A percentile compares a stretch with the other conserved stretches of the same genome.
phyloP scores from a whole-genome alignment of 2,329 filamentous ascomycete genomes.

The Aspergillus brunneoviolaceus region DNA sequence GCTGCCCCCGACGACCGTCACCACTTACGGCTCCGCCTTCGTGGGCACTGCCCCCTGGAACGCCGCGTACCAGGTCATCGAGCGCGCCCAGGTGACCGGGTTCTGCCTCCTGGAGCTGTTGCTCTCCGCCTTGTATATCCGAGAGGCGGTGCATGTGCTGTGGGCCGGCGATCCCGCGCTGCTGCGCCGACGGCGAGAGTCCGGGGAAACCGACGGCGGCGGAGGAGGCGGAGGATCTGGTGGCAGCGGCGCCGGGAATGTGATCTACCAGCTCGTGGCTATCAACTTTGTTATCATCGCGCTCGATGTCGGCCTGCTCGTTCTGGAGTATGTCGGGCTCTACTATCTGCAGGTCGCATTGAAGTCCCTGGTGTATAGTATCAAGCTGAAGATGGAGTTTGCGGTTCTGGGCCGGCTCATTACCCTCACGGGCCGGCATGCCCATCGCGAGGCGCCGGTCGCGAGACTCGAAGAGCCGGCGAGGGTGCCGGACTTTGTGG shows the following conservation, averaged over 20 bases:
- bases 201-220: too few species aligned
- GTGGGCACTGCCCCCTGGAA: background rate
- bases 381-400: slow-evolving; percentile 55
- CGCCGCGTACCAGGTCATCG: slow-evolving; percentile 41
- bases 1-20: too few species aligned
- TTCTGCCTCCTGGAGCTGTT: slow-evolving; percentile 54
- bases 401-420: slow-evolving; percentile 52
- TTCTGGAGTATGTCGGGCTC: slow-evolving; percentile 40
- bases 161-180: slow-evolving; percentile 5
- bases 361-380: slow-evolving; percentile 39
- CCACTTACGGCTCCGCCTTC: slow-evolving; percentile 30
- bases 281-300: slow-evolving; percentile 49
- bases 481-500: too few species aligned
- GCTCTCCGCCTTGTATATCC: slow-evolving; percentile 51
- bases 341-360: slow-evolving; percentile 42
- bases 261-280: slow-evolving; percentile 49
- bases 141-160: slow-evolving; percentile 50
- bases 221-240: too few species aligned
- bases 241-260: too few species aligned
- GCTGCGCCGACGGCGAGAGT: too few species aligned
- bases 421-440: too few species aligned
- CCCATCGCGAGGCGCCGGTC: too few species aligned
- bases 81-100: slow-evolving; percentile 52
- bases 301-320: slow-evolving; percentile 46
- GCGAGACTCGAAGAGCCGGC: too few species aligned